These are phyloP conservation scores for Chaetothyriales sp. DNA, from an alignment of 2,329 filamentous ascomycete genomes.

Conservation along the genomic window DNA sequence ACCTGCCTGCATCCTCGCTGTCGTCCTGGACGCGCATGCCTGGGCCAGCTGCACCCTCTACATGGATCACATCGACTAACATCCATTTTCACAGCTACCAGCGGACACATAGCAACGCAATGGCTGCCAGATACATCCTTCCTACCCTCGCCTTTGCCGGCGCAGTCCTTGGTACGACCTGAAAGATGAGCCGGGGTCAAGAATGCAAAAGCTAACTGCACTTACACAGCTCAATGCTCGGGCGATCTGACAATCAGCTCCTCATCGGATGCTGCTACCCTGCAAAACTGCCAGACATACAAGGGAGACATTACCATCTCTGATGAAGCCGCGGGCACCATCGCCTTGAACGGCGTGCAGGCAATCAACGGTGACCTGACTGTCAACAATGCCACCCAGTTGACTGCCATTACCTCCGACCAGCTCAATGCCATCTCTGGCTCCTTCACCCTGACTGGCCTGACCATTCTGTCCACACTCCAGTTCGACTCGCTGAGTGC, in stretches of 20 bases:
- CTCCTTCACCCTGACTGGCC: constrained; percentile 51
- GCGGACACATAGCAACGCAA: constrained; percentile 20
- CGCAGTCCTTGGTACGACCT: constrained; percentile 33
- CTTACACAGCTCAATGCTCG: not conserved
- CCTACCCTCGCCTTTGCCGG: constrained; percentile 40
- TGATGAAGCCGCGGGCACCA: constrained; percentile 36
- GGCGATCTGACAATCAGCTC: constrained; percentile 31
- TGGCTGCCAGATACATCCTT: constrained; percentile 40
- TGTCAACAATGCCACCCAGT: constrained; percentile 38
- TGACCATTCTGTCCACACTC: constrained; percentile 55
- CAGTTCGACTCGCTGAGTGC: constrained; percentile 48
- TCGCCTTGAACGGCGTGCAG: constrained; percentile 28
- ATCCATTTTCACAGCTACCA: constrained; percentile 5
- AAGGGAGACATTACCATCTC: constrained; percentile 53
- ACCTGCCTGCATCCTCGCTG: too few relatives aligned
- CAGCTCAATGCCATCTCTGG: constrained; percentile 52
- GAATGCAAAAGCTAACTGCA: not conserved
- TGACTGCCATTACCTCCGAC: constrained; percentile 48
- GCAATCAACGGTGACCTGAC: constrained; percentile 43
- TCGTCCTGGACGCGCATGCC: not conserved
- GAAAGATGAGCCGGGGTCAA: not conserved
- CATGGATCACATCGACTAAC: constrained; percentile 9
- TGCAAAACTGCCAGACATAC: constrained; percentile 50
- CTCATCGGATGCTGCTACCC: constrained; percentile 47
- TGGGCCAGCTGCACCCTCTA: too few relatives aligned